phyloP scores from a whole-genome alignment of 805 yeast genomes.

The Candida glaebosa region DNA sequence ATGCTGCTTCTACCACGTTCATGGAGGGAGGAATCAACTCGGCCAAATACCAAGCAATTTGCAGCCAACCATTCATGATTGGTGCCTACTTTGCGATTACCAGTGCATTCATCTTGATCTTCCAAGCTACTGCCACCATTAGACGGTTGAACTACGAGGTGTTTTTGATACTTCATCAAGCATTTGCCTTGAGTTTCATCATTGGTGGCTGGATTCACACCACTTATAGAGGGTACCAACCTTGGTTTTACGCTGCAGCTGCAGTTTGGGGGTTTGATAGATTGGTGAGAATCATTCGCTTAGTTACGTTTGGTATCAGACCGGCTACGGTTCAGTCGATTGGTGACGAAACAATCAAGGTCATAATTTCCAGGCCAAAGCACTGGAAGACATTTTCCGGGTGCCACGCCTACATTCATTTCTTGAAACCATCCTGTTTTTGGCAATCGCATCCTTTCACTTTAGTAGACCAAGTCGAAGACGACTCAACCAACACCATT shows the following conservation, averaged over 20 bases:
- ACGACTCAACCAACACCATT: slow-evolving; percentile 33
- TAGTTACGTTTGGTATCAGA: slow-evolving; percentile 30
- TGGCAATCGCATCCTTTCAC: slow-evolving; percentile 49
- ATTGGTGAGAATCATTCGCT: slow-evolving; percentile 25
- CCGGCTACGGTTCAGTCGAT: slow-evolving; percentile 31
- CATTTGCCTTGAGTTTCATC: slow-evolving; percentile 41
- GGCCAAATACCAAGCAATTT: slow-evolving; percentile 30
- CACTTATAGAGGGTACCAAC: slow-evolving; percentile 19
- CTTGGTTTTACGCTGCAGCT: slow-evolving; percentile 25
- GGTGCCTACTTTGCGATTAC: slow-evolving; percentile 28
- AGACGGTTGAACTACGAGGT: slow-evolving; percentile 56
- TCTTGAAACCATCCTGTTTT: slow-evolving; percentile 35
- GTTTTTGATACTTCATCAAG: slow-evolving; percentile 29
- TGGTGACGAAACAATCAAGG: slow-evolving; percentile 37
- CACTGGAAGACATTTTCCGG: slow-evolving; percentile 42
- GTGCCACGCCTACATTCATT: slow-evolving; percentile 36
- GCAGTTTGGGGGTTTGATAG: slow-evolving; percentile 39
- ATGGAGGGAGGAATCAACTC: slow-evolving; percentile 9
- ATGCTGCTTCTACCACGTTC: slow-evolving; percentile 49
- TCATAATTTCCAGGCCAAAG: slow-evolving; percentile 46
- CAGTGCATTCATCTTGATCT: slow-evolving; percentile 38
- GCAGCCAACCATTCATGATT: slow-evolving; percentile 18
- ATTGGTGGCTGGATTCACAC: slow-evolving; percentile 57
- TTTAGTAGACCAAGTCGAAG: slow-evolving; percentile 19
- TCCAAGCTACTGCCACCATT: slow-evolving; percentile 49